Percentiles rank a stretch among this genome's conserved stretches.
phyloP scores from a whole-genome alignment of 2,329 filamentous ascomycete genomes.

The Lasiodiplodia citricola region DNA sequence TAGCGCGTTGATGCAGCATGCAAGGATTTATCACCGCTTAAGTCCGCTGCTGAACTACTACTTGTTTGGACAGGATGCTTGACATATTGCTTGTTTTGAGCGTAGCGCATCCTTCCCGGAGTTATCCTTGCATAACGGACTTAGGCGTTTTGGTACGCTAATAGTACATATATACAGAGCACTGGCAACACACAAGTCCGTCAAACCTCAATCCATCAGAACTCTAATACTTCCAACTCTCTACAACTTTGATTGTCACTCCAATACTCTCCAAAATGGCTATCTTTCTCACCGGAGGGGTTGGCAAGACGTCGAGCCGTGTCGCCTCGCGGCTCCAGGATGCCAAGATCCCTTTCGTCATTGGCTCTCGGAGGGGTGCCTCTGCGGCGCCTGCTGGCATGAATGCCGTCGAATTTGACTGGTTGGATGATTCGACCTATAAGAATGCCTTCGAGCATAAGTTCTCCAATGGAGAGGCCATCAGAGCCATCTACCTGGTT shows the following conservation, averaged over 20 bases:
- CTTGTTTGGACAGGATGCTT: neutral
- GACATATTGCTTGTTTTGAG: neutral
- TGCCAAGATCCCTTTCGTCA: slow-evolving; percentile 31
- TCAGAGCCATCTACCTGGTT: slow-evolving; percentile 52
- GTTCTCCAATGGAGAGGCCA: slow-evolving; percentile 23
- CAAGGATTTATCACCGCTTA: neutral
- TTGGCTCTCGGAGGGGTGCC: slow-evolving; percentile 45
- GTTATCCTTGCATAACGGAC: neutral
- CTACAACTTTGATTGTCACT: slow-evolving; percentile 13
- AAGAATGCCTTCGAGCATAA: slow-evolving; percentile 37
- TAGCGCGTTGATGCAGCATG: neutral
- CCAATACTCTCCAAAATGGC: slow-evolving; percentile 29
- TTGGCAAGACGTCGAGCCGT: slow-evolving; percentile 52
- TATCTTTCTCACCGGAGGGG: slow-evolving; percentile 53
- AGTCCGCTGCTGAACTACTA: neutral
- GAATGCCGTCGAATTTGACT: slow-evolving; percentile 49
- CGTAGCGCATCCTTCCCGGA: neutral
- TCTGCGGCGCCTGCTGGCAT: slow-evolving; percentile 3
- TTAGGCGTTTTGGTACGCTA: slow-evolving; percentile 3
- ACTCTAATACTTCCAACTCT: neutral
- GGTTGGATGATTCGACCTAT: slow-evolving; percentile 51
- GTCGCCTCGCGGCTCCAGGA: slow-evolving; percentile 45
- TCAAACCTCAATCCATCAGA: neutral
- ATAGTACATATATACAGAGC: neutral
- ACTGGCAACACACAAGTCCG: neutral